A percentile compares a stretch with the other conserved stretches of the same genome.
Evolutionary conservation across 73 alveolate species (phyloP).

Genomic region (Paramecium sonneborni): DNA sequence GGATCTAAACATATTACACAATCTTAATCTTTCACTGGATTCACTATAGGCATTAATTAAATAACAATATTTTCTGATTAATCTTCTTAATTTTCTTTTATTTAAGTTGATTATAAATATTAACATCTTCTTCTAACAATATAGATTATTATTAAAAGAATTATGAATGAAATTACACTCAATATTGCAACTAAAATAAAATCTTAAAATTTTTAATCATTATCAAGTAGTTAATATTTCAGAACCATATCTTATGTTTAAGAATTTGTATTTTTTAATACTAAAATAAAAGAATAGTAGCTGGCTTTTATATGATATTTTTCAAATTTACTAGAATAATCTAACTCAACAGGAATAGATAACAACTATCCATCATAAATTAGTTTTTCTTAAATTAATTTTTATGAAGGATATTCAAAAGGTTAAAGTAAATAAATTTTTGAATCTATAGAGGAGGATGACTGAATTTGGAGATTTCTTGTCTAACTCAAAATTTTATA

Average conservation of each 20-base stretch:
- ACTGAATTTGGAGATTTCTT: not conserved
- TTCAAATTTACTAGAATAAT: not conserved
- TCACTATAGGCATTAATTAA: constrained; percentile 1
- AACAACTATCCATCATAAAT: not conserved
- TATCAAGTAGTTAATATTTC: not conserved
- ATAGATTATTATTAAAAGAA: constrained; percentile 11
- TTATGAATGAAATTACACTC: constrained; percentile 20
- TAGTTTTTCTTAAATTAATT: not conserved
- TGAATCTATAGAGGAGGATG: not conserved
- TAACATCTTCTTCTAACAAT: constrained; percentile 29
- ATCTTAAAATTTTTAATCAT: not conserved
- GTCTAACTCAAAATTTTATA: constrained; percentile 5
- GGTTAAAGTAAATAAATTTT: not conserved
- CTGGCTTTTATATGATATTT: not conserved
- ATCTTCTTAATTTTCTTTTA: not conserved
- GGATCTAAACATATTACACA: constrained; percentile 36
- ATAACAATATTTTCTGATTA: not conserved
- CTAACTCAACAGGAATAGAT: not conserved
- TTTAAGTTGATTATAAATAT: not conserved
- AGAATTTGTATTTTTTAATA: not conserved
- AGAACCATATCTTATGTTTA: not conserved
- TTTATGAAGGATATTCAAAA: not conserved
- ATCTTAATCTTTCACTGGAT: constrained; percentile 13
- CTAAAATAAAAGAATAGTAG: not conserved
- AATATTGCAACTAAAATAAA: constrained; percentile 35